These are phyloP conservation scores for Licmophora abbreviata DNA, from an alignment of 108 stramenopile species.

Conservation along the genomic window DNA sequence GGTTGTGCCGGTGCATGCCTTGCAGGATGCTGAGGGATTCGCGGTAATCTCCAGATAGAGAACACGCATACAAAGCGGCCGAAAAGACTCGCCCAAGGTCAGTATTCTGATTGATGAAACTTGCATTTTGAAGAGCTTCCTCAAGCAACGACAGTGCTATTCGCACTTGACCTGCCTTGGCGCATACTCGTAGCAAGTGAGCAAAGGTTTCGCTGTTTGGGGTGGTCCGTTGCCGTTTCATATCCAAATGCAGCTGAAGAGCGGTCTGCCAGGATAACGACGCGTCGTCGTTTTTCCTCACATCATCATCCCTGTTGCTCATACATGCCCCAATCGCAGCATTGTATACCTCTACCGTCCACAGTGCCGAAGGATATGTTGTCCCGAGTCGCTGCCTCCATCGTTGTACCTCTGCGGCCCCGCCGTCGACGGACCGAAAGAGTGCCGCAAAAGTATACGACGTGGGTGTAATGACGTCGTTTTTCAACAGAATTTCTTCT, in stretches of 20 bases:
- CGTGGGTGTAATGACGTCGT: constrained; percentile 16
- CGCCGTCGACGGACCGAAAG: constrained; percentile 11
- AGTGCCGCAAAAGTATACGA: constrained; percentile 17
- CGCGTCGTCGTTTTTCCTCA: neutral
- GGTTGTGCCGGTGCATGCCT: constrained; percentile 15
- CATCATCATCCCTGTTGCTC: constrained; percentile 1
- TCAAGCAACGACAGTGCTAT: constrained; percentile 36
- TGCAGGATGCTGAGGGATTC: constrained; percentile 16
- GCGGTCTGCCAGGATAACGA: constrained; percentile 41
- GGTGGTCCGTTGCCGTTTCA: constrained; percentile 30
- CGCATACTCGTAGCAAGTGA: constrained; percentile 36
- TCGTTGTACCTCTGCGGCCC: neutral
- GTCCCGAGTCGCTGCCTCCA: constrained; percentile 2
- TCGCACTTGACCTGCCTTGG: constrained; percentile 25
- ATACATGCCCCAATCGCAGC: constrained; percentile 35
- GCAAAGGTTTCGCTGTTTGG: constrained; percentile 45
- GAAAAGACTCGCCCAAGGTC: constrained; percentile 16
- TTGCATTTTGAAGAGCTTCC: constrained; percentile 18
- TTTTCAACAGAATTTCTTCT: neutral
- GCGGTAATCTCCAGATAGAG: constrained; percentile 20
- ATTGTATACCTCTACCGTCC: constrained; percentile 24
- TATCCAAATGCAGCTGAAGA: constrained; percentile 28
- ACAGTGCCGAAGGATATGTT: too few relatives aligned
- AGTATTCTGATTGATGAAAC: neutral
- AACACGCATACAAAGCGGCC: constrained; percentile 28